These are phyloP conservation scores for Ganoderma leucocontextum DNA, from an alignment of 1,284 basidiomycete species.

Conservation along the genomic window DNA sequence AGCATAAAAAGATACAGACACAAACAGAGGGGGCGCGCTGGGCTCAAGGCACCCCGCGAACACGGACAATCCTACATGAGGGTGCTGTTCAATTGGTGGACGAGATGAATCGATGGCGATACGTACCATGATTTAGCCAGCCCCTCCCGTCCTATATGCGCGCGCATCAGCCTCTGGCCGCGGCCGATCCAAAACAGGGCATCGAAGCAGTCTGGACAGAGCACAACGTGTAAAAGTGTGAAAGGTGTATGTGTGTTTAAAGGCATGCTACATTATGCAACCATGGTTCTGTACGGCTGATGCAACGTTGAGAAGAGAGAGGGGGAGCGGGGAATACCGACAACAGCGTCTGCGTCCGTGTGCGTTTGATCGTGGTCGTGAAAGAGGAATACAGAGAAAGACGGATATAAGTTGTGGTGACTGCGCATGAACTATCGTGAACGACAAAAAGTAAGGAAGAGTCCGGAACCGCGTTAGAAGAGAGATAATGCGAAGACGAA, in stretches of 20 bases:
- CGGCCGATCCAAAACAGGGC: background rate
- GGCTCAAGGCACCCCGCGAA: background rate
- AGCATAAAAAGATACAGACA: background rate
- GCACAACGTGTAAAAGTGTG: background rate
- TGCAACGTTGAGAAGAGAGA: background rate
- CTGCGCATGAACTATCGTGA: background rate
- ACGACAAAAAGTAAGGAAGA: background rate
- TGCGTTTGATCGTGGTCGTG: background rate
- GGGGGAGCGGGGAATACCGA: background rate
- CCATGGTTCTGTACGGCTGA: background rate
- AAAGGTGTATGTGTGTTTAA: background rate
- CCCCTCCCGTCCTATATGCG: background rate
- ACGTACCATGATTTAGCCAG: background rate
- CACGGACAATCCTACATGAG: background rate
- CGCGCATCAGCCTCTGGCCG: background rate
- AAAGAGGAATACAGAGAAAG: background rate
- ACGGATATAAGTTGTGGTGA: background rate
- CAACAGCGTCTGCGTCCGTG: constrained; percentile 5
- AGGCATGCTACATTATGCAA: constrained; percentile 14
- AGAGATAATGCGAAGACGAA: background rate
- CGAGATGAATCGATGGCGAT: background rate
- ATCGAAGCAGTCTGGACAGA: background rate
- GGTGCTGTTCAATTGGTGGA: background rate
- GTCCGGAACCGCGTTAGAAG: background rate
- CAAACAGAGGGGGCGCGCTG: background rate